A percentile compares a stretch with the other conserved stretches of the same genome.
Evolutionary conservation across 176 grass and related monocot species (phyloP).

Genomic region (Microstegium vimineum): DNA sequence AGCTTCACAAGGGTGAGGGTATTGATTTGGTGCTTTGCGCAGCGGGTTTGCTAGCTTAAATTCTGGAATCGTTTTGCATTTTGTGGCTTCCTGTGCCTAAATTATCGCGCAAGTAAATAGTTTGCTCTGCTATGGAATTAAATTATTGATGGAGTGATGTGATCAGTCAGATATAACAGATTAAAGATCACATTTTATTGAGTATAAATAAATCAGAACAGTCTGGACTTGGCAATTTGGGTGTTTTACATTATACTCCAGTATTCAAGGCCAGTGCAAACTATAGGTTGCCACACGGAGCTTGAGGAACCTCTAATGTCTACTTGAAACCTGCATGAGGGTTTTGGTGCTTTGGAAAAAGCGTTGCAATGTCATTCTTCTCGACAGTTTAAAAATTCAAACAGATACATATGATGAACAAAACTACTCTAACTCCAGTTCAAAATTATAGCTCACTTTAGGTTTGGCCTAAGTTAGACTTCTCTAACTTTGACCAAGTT

Average conservation of each 20-base stretch:
- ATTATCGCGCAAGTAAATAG: not conserved
- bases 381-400: not conserved
- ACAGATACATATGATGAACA: not conserved
- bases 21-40: not conserved
- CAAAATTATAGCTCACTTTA: not conserved
- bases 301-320: not conserved
- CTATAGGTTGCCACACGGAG: not conserved
- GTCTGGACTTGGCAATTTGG: not conserved
- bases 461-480: not conserved
- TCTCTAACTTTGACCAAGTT: not conserved
- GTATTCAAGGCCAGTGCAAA: not conserved
- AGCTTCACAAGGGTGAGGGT: slow-evolving; percentile 79
- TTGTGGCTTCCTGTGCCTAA: not conserved
- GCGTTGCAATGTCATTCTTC: not conserved
- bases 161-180: not conserved
- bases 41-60: not conserved
- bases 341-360: not conserved
- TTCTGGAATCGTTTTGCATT: not conserved
- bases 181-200: not conserved
- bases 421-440: not conserved
- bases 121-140: not conserved
- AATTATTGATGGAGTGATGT: not conserved
- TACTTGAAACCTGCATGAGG: not conserved
- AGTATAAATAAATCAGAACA: not conserved
- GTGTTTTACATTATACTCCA: not conserved